Conservation (phyloP, 805 yeast genomes). For the Candida bentonensis region DNA sequence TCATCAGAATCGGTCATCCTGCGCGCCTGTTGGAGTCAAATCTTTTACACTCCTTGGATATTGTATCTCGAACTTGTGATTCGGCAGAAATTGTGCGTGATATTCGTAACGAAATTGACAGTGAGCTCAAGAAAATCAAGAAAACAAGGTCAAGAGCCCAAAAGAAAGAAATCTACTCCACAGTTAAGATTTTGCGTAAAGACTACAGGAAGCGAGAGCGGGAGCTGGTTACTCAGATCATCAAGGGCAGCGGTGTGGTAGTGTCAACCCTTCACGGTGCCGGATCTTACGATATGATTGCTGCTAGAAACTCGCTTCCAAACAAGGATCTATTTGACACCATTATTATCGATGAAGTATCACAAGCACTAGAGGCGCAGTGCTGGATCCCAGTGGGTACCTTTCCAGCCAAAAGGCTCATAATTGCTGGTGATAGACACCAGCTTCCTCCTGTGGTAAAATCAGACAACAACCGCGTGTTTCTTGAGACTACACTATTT, state of each 20-base stretch:
- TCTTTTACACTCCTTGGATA: slow-evolving; percentile 61
- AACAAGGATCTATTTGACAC: slow-evolving; percentile 44
- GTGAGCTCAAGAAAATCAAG: slow-evolving; percentile 36
- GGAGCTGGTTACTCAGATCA: slow-evolving; percentile 43
- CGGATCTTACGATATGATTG: slow-evolving; percentile 54
- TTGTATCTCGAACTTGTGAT: slow-evolving; percentile 44
- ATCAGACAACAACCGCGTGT: slow-evolving; percentile 25
- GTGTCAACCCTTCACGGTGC: slow-evolving; percentile 83
- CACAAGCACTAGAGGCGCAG: slow-evolving; percentile 88
- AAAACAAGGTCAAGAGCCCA: slow-evolving; percentile 53
- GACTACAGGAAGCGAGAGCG: slow-evolving; percentile 58
- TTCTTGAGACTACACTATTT: slow-evolving; percentile 56
- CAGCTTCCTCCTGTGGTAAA: slow-evolving; percentile 89
- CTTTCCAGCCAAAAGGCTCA: slow-evolving; percentile 43
- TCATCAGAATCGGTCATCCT: slow-evolving; percentile 89
- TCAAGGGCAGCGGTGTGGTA: slow-evolving; percentile 52
- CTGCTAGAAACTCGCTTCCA: slow-evolving; percentile 26
- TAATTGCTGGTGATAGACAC: slow-evolving; percentile 86
- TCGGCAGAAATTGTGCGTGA: slow-evolving; percentile 51
- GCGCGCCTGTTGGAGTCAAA: slow-evolving; percentile 59
- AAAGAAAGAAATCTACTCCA: slow-evolving; percentile 50
- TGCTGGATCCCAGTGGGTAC: slow-evolving; percentile 87
- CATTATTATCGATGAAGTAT: slow-evolving; percentile 85
- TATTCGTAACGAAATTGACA: slow-evolving; percentile 56
- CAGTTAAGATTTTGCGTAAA: slow-evolving; percentile 51